Base-by-base conservation (phyloP, 805 yeast genomes). In the Ogataea thermomethanolica region DNA sequence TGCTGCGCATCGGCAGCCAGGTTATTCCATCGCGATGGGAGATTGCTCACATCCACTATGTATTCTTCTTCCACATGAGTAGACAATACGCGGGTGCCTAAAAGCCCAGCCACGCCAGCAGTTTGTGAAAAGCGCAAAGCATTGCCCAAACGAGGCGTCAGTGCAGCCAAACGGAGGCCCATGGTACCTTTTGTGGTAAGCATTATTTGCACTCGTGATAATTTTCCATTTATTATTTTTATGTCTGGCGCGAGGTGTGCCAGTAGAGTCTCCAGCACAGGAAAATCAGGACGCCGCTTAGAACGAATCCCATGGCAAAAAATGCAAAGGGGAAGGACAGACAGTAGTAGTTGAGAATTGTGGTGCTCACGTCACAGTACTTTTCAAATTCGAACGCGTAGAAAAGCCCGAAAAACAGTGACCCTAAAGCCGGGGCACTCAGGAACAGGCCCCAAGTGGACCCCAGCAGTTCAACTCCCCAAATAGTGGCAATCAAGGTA, bases 361-460 rank as follows among this genome's bases (percentile, higher is more conserved):
- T 11, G 17, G 34, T 33, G 3, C 38, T 27, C 5, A 43, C 41
- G 11, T 48, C 38, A 39, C 73, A 62, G 37, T 56, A 52, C 6
- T 38, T 35, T 50, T 86, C 93, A 50, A 74, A 79, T 14, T 77
- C 61, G 22, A 64, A 55, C 0, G 95, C 96, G 58, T 82, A 88
- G 9, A 80, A 48, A 39, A 85, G 54, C 9, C 93, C 89, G 53
- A 75, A 85, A 4, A 74, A 50, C 7, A 84, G 69, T 2, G 93
- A 71, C 2, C 95, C 95, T 4, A 85, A 49, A 0, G 96, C 95
- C 1, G 96, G 96, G 0, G 95, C 95, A 30, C 86, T 70, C 79
- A 88, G 80, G 58, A 85, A 83, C 28, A 83, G 68, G 4, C 96
- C 96, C 85, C 95, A 89, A 2, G 87, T 81, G 2, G 93, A 82